These are phyloP conservation scores for Pouteria glomerata DNA, from an alignment of 148 eudicot genomes.

Conservation along the genomic window DNA sequence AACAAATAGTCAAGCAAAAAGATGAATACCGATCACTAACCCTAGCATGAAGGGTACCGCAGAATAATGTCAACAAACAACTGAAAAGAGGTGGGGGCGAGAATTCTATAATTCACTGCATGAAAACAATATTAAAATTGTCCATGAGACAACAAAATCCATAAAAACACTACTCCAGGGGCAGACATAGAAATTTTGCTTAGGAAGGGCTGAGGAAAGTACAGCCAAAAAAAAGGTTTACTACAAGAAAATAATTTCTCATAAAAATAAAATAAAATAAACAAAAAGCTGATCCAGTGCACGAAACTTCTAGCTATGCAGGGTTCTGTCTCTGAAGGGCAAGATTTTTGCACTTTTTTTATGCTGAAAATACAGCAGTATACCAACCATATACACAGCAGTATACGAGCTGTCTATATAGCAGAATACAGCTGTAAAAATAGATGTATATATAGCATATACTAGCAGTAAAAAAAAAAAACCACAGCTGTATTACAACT, in stretches of 20 bases:
- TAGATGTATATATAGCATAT: no score
- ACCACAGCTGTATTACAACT: no score
- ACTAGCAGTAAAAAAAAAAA: no score
- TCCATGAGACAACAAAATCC: background rate
- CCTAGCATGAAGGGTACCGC: background rate
- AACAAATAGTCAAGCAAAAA: conserved; percentile 8
- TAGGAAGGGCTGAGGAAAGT: background rate
- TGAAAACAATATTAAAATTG: background rate
- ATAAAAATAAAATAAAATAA: no score
- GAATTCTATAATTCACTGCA: background rate
- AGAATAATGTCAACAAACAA: background rate
- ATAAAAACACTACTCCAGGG: background rate
- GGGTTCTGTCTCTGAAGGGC: no score
- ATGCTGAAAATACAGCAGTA: no score
- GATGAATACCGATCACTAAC: background rate
- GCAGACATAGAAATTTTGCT: background rate
- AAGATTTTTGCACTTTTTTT: no score
- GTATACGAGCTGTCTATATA: no score
- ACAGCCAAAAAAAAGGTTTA: background rate
- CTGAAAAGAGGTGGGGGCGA: background rate
- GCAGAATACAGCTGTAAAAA: no score
- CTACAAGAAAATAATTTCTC: background rate
- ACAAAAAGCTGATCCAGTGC: no score
- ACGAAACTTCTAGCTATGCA: no score
- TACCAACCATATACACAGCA: no score